Percentiles rank a stretch among this genome's conserved stretches.
Conservation (phyloP, 768 basidiomycete genomes). For the Mycena indigotica region DNA sequence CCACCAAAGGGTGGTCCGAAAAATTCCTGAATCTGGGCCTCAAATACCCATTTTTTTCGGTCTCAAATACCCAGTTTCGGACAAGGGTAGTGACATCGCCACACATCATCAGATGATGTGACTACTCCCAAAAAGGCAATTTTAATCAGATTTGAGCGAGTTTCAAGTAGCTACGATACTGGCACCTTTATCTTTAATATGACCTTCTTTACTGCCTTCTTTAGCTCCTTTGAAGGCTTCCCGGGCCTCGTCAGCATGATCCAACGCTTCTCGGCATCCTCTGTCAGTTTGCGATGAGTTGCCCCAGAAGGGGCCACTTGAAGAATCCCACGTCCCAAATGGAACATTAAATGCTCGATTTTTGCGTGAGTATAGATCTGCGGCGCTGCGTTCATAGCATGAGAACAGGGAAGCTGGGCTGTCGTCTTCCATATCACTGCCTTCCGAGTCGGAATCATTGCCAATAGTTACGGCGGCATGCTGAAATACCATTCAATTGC, state of each 20-base stretch:
- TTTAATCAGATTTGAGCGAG: no score
- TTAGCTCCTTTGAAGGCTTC: neutral
- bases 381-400: neutral
- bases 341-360: conserved; percentile 1
- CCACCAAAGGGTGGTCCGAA: no score
- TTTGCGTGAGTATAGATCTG: neutral
- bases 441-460: neutral
- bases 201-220: neutral
- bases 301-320: neutral
- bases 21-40: no score
- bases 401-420: neutral
- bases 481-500: neutral
- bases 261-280: neutral
- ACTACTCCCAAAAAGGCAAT: no score
- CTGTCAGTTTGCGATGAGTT: neutral
- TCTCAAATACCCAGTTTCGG: no score
- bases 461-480: no score
- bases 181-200: neutral
- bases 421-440: neutral
- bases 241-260: neutral
- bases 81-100: no score
- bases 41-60: no score
- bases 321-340: neutral
- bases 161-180: no score
- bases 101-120: no score